Evolutionary conservation across 2,329 filamentous ascomycete genomes (phyloP), one percentile per base, ranked within the genome.

Genomic region (Diaporthe sp.): DNA sequence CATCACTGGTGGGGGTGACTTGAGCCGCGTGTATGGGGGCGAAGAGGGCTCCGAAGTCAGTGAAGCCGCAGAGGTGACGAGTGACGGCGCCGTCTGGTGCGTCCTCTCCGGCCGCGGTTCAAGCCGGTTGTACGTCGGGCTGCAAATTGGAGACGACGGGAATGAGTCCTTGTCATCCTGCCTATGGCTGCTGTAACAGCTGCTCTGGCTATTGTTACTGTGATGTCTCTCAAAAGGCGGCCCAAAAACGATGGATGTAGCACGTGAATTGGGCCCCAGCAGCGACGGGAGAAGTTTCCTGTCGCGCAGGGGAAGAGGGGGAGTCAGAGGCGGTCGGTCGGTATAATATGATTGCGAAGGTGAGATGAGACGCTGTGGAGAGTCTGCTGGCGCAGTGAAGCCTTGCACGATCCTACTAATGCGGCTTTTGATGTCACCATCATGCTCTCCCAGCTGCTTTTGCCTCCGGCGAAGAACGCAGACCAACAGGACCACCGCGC

Each of bases 271-370:
- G 17, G 75, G 76, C 12, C 78, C 79, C 37, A 83, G 78, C 19
- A 83, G 78, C 6, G 83, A 81, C 1, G 85, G 81, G 25, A 89
- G 82, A 63, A 86, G 82, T 47, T 80, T 84, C 8, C 87, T 84
- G 68, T 89, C 86, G 69, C 85, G 83, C 2, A 90, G 83, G 25
- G 87, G 84, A 2, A 84, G 84, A 0, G 88, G 88, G 1, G 88
- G 87, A 0, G 84, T 87, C 32, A 86, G 77, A 0, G 82, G 82
- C 2, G 76, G 70, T 12, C 74, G 73, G 47, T 75, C 71, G 51
- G 78, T 77, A n/a, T 77, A 77, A 8, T 79, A 76, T 0, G 83
- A 83, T 10, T 78, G 73, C 0, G 81, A 78, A 0, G 86, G 82
- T 0, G 86, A 84, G 56, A 86, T 84, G 0, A 88, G 79, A 3